Evolutionary conservation across 2,329 filamentous ascomycete species (phyloP).

Genomic region (Ophiostoma sp.): DNA sequence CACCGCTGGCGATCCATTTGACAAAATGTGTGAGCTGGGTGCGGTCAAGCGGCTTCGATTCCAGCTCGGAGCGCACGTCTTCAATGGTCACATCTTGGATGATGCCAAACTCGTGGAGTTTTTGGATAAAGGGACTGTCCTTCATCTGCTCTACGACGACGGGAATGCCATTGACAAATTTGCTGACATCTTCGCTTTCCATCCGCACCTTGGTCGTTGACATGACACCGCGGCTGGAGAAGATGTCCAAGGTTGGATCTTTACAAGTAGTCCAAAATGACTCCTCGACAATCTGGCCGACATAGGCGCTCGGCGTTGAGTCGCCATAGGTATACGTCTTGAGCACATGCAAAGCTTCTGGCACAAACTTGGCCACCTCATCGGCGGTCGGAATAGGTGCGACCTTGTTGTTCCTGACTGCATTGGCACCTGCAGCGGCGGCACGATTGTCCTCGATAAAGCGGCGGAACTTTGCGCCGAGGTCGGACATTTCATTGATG

Average conservation of each 20-base stretch:
- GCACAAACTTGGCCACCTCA: constrained; percentile 62
- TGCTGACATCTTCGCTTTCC: constrained; percentile 57
- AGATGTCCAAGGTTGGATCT: constrained; percentile 75
- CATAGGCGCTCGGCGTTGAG: constrained; percentile 79
- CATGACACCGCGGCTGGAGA: constrained; percentile 81
- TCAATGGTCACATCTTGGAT: constrained; percentile 81
- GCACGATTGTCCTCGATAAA: constrained; percentile 29
- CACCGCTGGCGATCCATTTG: constrained; percentile 72
- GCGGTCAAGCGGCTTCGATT: constrained; percentile 72
- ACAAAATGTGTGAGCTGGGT: constrained; percentile 78
- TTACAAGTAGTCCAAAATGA: constrained; percentile 92
- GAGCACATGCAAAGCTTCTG: constrained; percentile 74
- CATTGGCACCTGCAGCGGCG: background rate
- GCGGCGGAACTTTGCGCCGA: constrained; percentile 57
- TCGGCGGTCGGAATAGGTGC: constrained; percentile 42
- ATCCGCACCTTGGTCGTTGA: constrained; percentile 79
- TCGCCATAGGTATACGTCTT: constrained; percentile 85
- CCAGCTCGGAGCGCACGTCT: constrained; percentile 79
- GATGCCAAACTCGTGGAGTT: constrained; percentile 76
- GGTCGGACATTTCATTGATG: constrained; percentile 74
- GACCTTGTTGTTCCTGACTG: constrained; percentile 12
- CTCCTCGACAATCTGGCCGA: constrained; percentile 85
- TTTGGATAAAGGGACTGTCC: constrained; percentile 68
- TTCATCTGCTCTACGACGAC: constrained; percentile 74
- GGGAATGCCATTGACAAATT: constrained; percentile 84